Evolutionary conservation across 305 asterid genomes (phyloP), one percentile per base, ranked within the genome.

Genomic region (Solanum aculeatissimum): DNA sequence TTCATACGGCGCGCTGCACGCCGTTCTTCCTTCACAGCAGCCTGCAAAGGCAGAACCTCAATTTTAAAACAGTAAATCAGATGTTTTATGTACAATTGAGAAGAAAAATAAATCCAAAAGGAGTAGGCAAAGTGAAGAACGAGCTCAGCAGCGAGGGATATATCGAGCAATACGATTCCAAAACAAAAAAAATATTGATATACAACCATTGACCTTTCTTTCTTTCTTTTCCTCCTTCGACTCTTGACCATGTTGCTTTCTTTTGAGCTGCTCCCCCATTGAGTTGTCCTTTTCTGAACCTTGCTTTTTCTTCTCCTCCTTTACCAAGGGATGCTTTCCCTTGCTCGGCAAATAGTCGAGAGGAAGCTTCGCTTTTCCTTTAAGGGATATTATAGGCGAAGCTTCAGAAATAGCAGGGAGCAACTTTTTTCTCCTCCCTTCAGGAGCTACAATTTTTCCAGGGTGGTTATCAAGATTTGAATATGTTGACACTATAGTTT

Each of bases 191-290:
- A 75, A 16, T 27, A 49, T 75, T 49, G 62, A 49, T 49, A 75
- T 75, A 78, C 66, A 69, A 85, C 8, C 35, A 85, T 27, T 47
- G n/a, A 96, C 99, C 99, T 95, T 96, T 80, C 98, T 89, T 88
- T 93, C 97, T 87, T 94, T 96, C 95, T 95, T 96, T 87, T 96
- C 99, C 90, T 96, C 99, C 92, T 93, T 96, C 2, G 98, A 74
- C 90, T 96, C 99, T 87, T 88, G 91, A 71, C 92, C 86, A 14
- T 90, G 93, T 65, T 88, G 92, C 89, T 95, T 95, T 89, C 86
- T 90, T 87, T 85, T 87, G 25, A n/a, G 89, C 65, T 84, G 83
- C 74, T 91, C 99, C 23, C 43, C 85, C 86, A 42, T 87, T 87
- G 77, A 87, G 58, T 79, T 66, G 78, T 79, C 88, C 68, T 83